Percentiles rank a stretch among this genome's conserved stretches.
These are phyloP conservation scores for Mollisia scopiformis DNA, from an alignment of 2,329 filamentous ascomycete species.

Conservation along the genomic window DNA sequence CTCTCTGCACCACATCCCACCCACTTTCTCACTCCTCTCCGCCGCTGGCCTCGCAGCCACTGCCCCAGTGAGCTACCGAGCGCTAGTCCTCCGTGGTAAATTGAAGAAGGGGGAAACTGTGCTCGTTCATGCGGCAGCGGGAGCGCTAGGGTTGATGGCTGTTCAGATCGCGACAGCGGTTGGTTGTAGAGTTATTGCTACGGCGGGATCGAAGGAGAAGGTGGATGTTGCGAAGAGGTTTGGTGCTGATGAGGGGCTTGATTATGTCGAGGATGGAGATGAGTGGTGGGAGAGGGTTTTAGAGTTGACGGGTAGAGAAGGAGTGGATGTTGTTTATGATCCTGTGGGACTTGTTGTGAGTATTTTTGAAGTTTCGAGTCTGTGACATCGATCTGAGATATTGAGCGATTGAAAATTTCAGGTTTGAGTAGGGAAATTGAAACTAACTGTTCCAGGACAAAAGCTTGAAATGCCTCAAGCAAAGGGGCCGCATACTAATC, in stretches of 20 bases:
- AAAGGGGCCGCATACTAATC: constrained; percentile 56
- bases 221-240: constrained; percentile 42
- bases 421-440: not conserved
- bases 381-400: not conserved
- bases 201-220: constrained; percentile 51
- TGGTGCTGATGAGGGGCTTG: constrained; percentile 46
- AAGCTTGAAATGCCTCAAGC: constrained; percentile 55
- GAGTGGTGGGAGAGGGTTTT: constrained; percentile 55
- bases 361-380: not conserved
- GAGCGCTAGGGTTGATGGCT: constrained; percentile 51
- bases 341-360: constrained; percentile 54
- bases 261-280: constrained; percentile 40
- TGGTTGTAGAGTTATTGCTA: constrained; percentile 56
- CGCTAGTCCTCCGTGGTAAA: constrained; percentile 24
- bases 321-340: constrained; percentile 62
- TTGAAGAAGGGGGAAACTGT: constrained; percentile 32
- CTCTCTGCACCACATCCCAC: constrained; percentile 40
- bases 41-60: constrained; percentile 31
- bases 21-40: constrained; percentile 24
- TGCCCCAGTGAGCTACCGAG: constrained; percentile 29
- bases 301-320: constrained; percentile 48
- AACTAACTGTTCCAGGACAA: constrained; percentile 36
- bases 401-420: not conserved
- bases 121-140: constrained; percentile 39
- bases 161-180: constrained; percentile 56